phyloP scores from a whole-genome alignment of 345 rosid genomes.

The Eucalyptus polybractea region DNA sequence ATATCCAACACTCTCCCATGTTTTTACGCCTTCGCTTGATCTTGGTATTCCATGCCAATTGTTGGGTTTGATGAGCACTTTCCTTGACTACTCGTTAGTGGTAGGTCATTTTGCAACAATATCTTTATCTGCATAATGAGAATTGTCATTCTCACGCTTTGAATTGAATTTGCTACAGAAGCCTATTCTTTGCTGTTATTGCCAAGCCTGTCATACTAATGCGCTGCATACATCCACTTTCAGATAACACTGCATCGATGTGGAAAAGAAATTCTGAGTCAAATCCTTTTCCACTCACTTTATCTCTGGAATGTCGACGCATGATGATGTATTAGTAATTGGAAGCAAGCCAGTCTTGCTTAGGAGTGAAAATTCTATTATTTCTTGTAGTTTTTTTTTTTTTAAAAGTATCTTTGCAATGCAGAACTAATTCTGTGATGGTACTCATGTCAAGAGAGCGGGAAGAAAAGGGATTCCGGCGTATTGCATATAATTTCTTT shows the following conservation, averaged over 20 bases:
- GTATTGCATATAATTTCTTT: not conserved
- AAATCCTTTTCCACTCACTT: not conserved
- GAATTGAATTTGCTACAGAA: too few relatives aligned
- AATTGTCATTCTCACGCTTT: too few relatives aligned
- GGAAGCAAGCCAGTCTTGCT: not conserved
- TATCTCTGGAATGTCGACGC: not conserved
- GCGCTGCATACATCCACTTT: not conserved
- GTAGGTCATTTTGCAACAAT: not conserved
- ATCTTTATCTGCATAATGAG: not conserved
- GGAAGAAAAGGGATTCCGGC: not conserved
- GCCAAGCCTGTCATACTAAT: too few relatives aligned
- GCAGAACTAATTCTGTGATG: not conserved
- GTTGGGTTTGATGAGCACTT: not conserved
- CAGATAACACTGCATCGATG: not conserved
- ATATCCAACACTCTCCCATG: not conserved
- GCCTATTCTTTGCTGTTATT: too few relatives aligned
- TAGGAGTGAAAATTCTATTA: not conserved
- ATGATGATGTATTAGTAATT: not conserved
- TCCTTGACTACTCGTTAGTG: not conserved
- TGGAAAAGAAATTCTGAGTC: not conserved
- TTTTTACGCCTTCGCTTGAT: not conserved
- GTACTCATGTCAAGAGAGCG: accelerated
- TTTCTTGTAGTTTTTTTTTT: not conserved
- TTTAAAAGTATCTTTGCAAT: not conserved
- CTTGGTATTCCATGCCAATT: not conserved